phyloP scores from a whole-genome alignment of 2,329 filamentous ascomycete genomes.

The Xylaria digitata region DNA sequence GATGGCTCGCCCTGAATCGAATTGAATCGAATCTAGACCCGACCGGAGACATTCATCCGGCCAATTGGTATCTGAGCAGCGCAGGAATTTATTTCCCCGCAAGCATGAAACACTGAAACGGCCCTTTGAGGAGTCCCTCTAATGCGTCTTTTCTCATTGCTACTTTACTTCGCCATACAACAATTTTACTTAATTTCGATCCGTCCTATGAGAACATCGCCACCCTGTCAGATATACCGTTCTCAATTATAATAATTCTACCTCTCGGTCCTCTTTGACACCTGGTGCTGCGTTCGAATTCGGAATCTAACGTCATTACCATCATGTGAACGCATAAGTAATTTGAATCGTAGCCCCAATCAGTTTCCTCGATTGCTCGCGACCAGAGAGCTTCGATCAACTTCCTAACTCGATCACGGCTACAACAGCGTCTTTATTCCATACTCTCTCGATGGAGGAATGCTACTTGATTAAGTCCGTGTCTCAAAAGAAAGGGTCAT shows the following conservation, averaged over 20 bases:
- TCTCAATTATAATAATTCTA: background rate
- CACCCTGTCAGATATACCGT: background rate
- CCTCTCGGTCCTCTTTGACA: background rate
- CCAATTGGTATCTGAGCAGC: conserved; percentile 5
- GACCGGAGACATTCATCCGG: conserved; percentile 33
- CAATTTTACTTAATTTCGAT: conserved; percentile 19
- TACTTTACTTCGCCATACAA: background rate
- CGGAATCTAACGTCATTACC: background rate
- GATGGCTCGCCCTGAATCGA: background rate
- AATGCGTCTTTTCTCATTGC: conserved; percentile 7
- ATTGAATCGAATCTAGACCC: conserved; percentile 6
- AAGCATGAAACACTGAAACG: conserved; percentile 35
- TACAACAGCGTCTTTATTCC: background rate
- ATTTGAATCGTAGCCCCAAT: conserved; percentile 5
- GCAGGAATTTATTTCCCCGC: conserved; percentile 19
- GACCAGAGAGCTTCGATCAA: background rate
- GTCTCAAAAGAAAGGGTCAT: background rate
- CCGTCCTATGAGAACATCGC: conserved; percentile 6
- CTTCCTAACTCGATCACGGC: background rate
- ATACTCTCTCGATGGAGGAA: background rate
- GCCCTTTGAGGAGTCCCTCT: conserved; percentile 22
- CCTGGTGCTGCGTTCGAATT: conserved; percentile 4
- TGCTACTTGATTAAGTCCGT: background rate
- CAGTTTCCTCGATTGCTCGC: background rate
- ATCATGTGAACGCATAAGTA: conserved; percentile 8